Evolutionary conservation across 129 eudicot genomes (phyloP), one percentile per base, ranked within the genome.

Genomic region (Smallanthus sonchifolius): DNA sequence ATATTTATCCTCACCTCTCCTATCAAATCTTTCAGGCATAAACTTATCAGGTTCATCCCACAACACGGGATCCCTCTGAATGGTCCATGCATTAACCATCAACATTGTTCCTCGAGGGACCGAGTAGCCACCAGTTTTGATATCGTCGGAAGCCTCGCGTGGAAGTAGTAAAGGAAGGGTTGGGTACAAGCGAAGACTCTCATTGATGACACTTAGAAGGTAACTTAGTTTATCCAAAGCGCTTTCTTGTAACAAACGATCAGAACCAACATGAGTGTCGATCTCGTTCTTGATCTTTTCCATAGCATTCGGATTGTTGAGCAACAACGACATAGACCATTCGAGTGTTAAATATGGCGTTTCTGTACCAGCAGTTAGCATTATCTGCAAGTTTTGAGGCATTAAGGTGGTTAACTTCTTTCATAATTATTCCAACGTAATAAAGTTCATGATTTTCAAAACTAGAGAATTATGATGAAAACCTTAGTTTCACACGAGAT

Each of bases 311-410:
- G 82, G 82, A 49, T 82, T 39, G 52, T 71, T 82, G 40, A 82
- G 78, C 13, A 82, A 61, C 17, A 65, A 69, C 0, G 77, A 37
- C 76, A 80, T 48, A 45, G 47, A 39, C 77, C 84, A 74, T 52
- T 84, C 79, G 30, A 80, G 54, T 45, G 83, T 83, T 61, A 49
- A 57, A 3, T 83, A 32, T 40, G 83, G 68, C 3, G 89, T 51
- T 51, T 51, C 59, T 5, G 59, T 51, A 15, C 59, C 59, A n/a
- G 30, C 59, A 17, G n/a, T 2, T 16, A 51, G 24, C 59, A 51
- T 51, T n/a, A 16, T n/a, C 59, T 51, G 59, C 59, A 20, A 43
- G 43, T 38, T 52, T 71, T 5, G 43, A 49, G 7, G 10, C 32
- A 52, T 19, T 47, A 49, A 49, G 13, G n/a, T 24, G n/a, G n/a